These are phyloP conservation scores for Plenodomus biglobosus DNA, from an alignment of 2,329 filamentous ascomycete genomes.

Conservation along the genomic window DNA sequence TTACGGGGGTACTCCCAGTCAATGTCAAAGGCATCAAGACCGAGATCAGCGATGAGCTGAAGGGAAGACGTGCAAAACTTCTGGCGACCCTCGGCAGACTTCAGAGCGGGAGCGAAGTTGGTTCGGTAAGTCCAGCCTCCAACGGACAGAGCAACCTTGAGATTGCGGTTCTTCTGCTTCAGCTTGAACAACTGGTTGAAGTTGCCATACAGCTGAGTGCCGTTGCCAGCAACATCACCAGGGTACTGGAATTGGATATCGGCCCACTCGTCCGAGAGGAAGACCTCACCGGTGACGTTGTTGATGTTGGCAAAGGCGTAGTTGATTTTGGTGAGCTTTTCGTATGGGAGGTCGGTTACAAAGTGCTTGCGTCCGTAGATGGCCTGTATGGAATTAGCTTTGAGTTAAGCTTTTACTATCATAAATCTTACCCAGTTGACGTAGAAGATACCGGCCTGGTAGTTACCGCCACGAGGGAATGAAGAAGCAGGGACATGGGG, in stretches of 20 bases:
- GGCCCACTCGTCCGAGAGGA: slow-evolving; percentile 26
- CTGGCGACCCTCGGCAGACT: slow-evolving; percentile 61
- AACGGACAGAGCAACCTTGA: slow-evolving; percentile 79
- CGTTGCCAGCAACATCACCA: slow-evolving; percentile 64
- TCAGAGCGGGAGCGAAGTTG: slow-evolving; percentile 73
- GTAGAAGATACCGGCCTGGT: slow-evolving; percentile 69
- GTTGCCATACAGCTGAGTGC: slow-evolving; percentile 73
- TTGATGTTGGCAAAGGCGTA: slow-evolving; percentile 89
- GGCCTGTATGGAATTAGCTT: slow-evolving; percentile 52
- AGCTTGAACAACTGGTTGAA: slow-evolving; percentile 75
- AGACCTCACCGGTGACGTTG: slow-evolving; percentile 71
- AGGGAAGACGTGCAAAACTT: slow-evolving; percentile 71
- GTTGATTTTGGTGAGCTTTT: slow-evolving; percentile 83
- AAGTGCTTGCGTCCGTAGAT: slow-evolving; percentile 83
- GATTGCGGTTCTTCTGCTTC: slow-evolving; percentile 73
- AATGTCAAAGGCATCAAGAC: slow-evolving; percentile 60
- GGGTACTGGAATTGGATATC: slow-evolving; percentile 65
- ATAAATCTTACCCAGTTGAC: slow-evolving; percentile 60
- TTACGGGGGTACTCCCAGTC: slow-evolving; percentile 51
- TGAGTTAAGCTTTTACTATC: background rate
- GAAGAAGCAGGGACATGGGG: slow-evolving; percentile 5
- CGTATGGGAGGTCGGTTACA: slow-evolving; percentile 76
- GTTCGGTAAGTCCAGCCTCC: slow-evolving; percentile 76
- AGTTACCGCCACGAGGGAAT: slow-evolving; percentile 44
- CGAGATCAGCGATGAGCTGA: slow-evolving; percentile 74